Percentiles rank a stretch among this genome's conserved stretches.
Conservation (phyloP, 441 rosid species). For the Erodium moschatum region DNA sequence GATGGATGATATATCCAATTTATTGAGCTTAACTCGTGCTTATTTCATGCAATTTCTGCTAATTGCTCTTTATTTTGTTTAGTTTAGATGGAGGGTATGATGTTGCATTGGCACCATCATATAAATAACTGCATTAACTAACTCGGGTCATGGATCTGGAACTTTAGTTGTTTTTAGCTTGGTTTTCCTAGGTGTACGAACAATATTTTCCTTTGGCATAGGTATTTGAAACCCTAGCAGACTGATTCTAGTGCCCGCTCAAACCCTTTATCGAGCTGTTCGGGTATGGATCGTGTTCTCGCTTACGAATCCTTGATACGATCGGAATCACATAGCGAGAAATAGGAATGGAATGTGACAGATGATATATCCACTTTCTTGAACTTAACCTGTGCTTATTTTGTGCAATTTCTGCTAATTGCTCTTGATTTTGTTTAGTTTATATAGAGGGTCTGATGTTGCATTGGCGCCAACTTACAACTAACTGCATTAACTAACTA, state of each 20-base stretch:
- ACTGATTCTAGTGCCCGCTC: too few relatives aligned
- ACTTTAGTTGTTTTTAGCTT: neutral
- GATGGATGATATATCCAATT: neutral
- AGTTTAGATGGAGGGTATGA: neutral
- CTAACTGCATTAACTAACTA: neutral
- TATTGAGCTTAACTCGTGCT: neutral
- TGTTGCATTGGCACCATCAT: too few relatives aligned
- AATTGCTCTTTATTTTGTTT: neutral
- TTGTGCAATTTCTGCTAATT: neutral
- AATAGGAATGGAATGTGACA: neutral
- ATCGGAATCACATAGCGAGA: neutral
- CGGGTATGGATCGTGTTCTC: constrained; percentile 1
- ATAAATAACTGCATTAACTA: neutral
- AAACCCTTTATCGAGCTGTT: too few relatives aligned
- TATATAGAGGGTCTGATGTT: neutral
- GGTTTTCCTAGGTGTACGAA: neutral
- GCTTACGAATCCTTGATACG: neutral
- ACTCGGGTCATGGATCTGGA: neutral
- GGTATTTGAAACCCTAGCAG: neutral
- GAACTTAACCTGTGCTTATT: neutral
- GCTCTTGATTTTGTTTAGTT: neutral
- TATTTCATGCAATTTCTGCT: neutral
- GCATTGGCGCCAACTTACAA: neutral
- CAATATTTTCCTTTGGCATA: neutral
- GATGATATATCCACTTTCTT: neutral